Conservation (phyloP, 352 stramenopile genomes). For the Phytophthora pluvialis region DNA sequence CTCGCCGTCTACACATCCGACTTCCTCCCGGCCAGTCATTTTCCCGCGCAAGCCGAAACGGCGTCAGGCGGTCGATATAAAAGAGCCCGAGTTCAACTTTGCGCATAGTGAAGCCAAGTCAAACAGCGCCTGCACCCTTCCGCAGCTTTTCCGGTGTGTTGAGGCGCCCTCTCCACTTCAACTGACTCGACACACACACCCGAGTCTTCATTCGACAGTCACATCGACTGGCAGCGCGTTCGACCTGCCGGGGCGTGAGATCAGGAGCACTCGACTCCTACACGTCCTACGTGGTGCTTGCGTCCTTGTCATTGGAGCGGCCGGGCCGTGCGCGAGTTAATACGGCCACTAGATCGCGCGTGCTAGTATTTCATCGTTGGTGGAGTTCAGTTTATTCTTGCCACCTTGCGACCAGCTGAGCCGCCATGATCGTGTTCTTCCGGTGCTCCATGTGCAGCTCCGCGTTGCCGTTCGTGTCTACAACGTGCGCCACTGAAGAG, state of each 20-base stretch:
- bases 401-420: not conserved
- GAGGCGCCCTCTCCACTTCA: not conserved
- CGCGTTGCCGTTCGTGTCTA: not conserved
- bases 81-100: constrained; percentile 26
- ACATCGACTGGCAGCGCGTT: too few relatives aligned
- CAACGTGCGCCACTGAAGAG: too few relatives aligned
- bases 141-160: not conserved
- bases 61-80: constrained; percentile 12
- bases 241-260: too few relatives aligned
- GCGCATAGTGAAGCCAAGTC: constrained; percentile 11
- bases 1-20: constrained; percentile 9
- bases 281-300: too few relatives aligned
- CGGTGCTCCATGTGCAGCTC: not conserved
- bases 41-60: constrained; percentile 4
- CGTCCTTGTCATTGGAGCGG: too few relatives aligned
- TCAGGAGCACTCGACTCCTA: too few relatives aligned
- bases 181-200: too few relatives aligned
- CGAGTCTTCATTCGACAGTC: too few relatives aligned
- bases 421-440: not conserved
- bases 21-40: constrained; percentile 28
- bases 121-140: not conserved
- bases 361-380: not conserved
- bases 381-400: not conserved
- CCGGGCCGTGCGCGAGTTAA: too few relatives aligned
- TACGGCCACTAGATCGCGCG: too few relatives aligned